A percentile compares a stretch with the other conserved stretches of the same genome.
Conservation (phyloP, 2,329 filamentous ascomycete species). For the Epichloe gansuensis region DNA sequence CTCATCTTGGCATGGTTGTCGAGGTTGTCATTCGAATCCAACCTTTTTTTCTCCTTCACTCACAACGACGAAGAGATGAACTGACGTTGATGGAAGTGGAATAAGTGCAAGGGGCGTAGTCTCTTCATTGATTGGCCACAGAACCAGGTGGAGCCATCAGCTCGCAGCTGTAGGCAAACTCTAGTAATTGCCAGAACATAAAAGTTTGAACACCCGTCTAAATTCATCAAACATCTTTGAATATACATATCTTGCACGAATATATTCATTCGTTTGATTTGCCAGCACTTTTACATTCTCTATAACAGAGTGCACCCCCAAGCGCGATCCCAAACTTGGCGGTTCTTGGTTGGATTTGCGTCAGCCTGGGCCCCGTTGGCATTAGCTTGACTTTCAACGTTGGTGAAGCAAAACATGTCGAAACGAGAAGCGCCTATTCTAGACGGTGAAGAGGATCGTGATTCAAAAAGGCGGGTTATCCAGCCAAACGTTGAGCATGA, state of each 20-base stretch:
- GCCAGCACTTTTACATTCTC: not conserved
- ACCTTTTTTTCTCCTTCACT: not conserved
- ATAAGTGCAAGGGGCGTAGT: not conserved
- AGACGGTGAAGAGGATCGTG: not conserved
- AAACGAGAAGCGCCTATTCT: not conserved
- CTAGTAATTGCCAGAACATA: not conserved
- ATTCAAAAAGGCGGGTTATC: slow-evolving; percentile 6
- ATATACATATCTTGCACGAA: too few relatives aligned
- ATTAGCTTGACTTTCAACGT: not conserved
- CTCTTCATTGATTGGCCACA: slow-evolving; percentile 6
- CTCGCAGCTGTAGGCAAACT: not conserved
- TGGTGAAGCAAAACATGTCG: not conserved
- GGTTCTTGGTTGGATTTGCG: not conserved
- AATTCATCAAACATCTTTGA: too few relatives aligned
- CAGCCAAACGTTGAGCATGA: not conserved
- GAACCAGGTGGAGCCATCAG: not conserved
- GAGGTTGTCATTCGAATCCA: slow-evolving; percentile 11
- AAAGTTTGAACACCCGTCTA: not conserved
- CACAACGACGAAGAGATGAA: not conserved
- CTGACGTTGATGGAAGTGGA: slow-evolving; percentile 1
- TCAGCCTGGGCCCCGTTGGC: not conserved
- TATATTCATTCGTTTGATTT: too few relatives aligned
- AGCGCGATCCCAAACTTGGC: not conserved
- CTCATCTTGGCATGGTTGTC: slow-evolving; percentile 38
- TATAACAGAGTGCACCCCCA: not conserved